Evolutionary conservation across 164 flowering plant species (phyloP), one percentile per base, ranked within the genome.

Genomic region (Sextonia rubra): DNA sequence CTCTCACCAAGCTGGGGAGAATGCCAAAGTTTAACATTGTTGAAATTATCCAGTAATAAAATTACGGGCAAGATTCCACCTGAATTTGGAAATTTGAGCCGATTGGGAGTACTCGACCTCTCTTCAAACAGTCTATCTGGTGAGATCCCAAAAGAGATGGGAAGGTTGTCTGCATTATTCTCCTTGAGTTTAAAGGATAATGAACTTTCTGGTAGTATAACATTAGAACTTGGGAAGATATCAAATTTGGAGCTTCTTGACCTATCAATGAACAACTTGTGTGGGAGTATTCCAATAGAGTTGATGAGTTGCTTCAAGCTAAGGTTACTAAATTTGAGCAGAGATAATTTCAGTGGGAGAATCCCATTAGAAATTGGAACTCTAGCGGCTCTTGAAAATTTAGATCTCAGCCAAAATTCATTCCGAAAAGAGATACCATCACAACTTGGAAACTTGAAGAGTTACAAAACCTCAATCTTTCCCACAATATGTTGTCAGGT

Each of bases 281-380:
- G 55, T 24, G 58, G 69, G 17, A 22, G 52, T 3, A n/a, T 47
- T 15, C 55, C 69, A 37, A 25, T 3, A 67, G 12, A 67, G 24
- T 25, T 67, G 29, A 85, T 77, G 18, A 29, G 74, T 20, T 78
- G 80, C 8, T 30, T 30, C 9, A 66, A 64, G 6, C 65, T 85
- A 48, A 4, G 47, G 12, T 9, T 17, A 17, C 30, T 72, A 25
- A 66, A 48, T 18, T 47, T 72, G 22, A 64, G 69, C 20, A 17
- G 29, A 1, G 64, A 65, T 27, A 11, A 9, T 44, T 44, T 67
- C 12, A 44, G 11, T 22, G 58, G 69, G 9, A 67, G 27, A 15
- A 67, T 67, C 44, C 69, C 69, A 2, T 67, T 24, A 7, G 25
- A 67, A 24, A 67, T 67, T 2, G 69, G 69, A 18, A 44, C 44